Evolutionary conservation across 768 basidiomycete genomes (phyloP), one percentile per base, ranked within the genome.

Genomic region (Gymnopilus junonius): DNA sequence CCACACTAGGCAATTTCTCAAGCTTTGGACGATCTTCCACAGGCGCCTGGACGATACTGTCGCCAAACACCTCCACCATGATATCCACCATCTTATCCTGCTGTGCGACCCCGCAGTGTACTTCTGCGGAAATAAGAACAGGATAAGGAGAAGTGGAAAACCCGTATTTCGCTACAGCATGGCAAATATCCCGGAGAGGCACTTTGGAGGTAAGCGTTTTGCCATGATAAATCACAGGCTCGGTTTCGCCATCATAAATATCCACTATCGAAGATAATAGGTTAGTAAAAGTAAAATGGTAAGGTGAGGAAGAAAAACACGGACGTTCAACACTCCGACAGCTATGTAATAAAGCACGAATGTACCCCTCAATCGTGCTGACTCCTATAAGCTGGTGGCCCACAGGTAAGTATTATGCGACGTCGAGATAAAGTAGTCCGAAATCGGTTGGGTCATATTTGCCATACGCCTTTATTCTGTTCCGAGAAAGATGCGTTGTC

Each of bases 371-470:
- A 27, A 94, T 87, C 0, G 95, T 95, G 64, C 92, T 94, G 31
- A 90, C 88, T 4, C 97, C 97, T 45, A 95, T 83, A 4, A 94
- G 83, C 70, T 96, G 94, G 70, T 92, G 84, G 0, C 94, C 94
- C n/a, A 93, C 87, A 96, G 87, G 71, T 95, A 95, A 0, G 94
- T 95, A 67, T 99, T 98, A 72, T 99, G 96, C 10, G 93, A 94
- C 31, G 92, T 92, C 7, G 93, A 94, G 70, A 97, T 88, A 70
- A 84, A 96, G 46, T 99, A 99, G 61, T 98, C 92, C 1, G 88
- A 85, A 14, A 97, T 80, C 1, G 97, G 94, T 1, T 85, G 80
- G 0, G 90, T 91, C 97, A 99, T 98, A 68, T 97, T 91, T 95
- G 93, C 74, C 81, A 82, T 5, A 89, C 76, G 15, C 79, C 77